phyloP scores from a whole-genome alignment of 495 filamentous ascomycete species.

The Lindgomyces ingoldianus region DNA sequence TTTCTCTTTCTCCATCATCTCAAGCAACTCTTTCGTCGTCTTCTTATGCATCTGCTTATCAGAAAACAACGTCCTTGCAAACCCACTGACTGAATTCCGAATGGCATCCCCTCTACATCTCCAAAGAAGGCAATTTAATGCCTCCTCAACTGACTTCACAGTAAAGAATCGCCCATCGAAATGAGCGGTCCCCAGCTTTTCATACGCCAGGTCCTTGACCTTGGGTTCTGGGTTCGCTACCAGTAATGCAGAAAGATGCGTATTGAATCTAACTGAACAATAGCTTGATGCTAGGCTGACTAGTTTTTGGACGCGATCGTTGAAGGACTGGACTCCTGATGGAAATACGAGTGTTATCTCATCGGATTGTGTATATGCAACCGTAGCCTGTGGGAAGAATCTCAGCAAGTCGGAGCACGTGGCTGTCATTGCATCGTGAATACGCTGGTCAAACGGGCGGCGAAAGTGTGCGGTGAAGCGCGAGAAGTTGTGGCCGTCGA shows the following conservation, averaged over 20 bases:
- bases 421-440: slow-evolving; percentile 25
- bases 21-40: slow-evolving; percentile 12
- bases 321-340: slow-evolving; percentile 15
- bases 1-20: slow-evolving; percentile 21
- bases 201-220: not conserved
- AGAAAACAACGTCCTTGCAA: slow-evolving; percentile 23
- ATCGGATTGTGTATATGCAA: slow-evolving; percentile 31
- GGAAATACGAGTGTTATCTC: slow-evolving; percentile 31
- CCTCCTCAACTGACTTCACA: slow-evolving; percentile 17
- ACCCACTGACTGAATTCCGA: slow-evolving; percentile 20
- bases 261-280: slow-evolving; percentile 21
- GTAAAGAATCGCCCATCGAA: slow-evolving; percentile 25
- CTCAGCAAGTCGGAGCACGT: slow-evolving; percentile 22
- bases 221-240: not conserved
- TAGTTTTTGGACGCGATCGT: slow-evolving; percentile 27
- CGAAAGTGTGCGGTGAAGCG: slow-evolving; percentile 18
- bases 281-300: slow-evolving; percentile 23
- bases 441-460: slow-evolving; percentile 20
- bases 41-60: slow-evolving; percentile 19
- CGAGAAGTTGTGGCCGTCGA: slow-evolving; percentile 29
- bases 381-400: slow-evolving; percentile 20
- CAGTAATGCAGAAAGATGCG: slow-evolving; percentile 8
- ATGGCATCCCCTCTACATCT: slow-evolving; percentile 25
- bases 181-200: slow-evolving; percentile 12
- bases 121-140: slow-evolving; percentile 30